Conservation (phyloP, 106 monocot species). For the Platanthera zijinensis region DNA sequence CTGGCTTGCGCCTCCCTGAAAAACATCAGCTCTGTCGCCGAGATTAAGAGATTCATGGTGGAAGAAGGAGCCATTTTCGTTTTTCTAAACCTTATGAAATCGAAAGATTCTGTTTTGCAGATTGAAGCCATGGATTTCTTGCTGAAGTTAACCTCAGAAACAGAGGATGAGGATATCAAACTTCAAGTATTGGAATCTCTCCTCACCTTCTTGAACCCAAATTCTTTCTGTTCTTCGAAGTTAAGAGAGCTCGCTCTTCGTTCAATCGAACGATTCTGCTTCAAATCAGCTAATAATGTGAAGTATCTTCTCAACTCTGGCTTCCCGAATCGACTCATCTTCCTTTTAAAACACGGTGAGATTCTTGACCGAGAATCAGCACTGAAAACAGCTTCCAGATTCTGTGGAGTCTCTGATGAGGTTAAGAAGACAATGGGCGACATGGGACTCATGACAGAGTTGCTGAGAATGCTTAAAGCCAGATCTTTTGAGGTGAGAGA, state of each 20-base stretch:
- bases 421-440: constrained; percentile 32
- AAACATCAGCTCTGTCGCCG: constrained; percentile 42
- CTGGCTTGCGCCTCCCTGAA: constrained; percentile 30
- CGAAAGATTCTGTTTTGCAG: constrained; percentile 28
- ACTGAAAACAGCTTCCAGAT: constrained; percentile 21
- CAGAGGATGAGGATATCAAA: constrained; percentile 17
- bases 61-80: constrained; percentile 42
- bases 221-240: constrained; percentile 28
- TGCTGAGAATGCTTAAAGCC: constrained; percentile 29
- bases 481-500: constrained; percentile 26
- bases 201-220: constrained; percentile 27
- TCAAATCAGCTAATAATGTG: constrained; percentile 17
- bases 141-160: constrained; percentile 18
- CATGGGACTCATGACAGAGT: constrained; percentile 30
- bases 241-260: constrained; percentile 45
- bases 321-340: constrained; percentile 31
- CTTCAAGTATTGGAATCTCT: constrained; percentile 21
- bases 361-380: constrained; percentile 28
- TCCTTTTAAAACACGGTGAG: constrained; percentile 46
- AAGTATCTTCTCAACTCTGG: constrained; percentile 24
- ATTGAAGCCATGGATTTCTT: constrained; percentile 51
- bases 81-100: constrained; percentile 36
- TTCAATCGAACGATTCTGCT: constrained; percentile 26
- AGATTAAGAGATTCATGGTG: constrained; percentile 72
- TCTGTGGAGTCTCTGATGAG: constrained; percentile 30